phyloP scores from a whole-genome alignment of 768 basidiomycete genomes.

The Suillus decipiens region DNA sequence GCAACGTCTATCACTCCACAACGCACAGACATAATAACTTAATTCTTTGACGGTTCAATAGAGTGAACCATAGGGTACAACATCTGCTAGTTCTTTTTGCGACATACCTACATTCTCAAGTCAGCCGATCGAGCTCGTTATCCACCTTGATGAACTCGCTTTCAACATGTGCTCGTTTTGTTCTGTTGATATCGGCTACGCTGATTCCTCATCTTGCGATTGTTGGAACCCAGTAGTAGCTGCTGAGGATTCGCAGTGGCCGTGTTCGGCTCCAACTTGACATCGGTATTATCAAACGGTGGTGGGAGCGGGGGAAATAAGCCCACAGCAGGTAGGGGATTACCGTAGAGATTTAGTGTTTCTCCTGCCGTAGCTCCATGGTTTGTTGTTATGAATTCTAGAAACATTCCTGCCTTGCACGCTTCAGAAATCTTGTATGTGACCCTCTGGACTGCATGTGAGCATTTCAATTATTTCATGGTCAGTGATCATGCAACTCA shows the following conservation, averaged over 20 bases:
- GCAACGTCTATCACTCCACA: no score
- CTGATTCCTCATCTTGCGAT: slow-evolving; percentile 63
- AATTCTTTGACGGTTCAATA: no score
- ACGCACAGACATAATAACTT: no score
- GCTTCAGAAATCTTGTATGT: slow-evolving; percentile 74
- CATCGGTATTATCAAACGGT: slow-evolving; percentile 72
- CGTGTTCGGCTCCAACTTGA: slow-evolving; percentile 79
- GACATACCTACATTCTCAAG: slow-evolving; percentile 74
- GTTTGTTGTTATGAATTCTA: slow-evolving; percentile 83
- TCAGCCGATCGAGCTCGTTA: slow-evolving; percentile 78
- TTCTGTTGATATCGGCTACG: slow-evolving; percentile 71
- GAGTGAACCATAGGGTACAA: no score
- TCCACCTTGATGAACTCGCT: slow-evolving; percentile 80
- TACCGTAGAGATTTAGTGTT: slow-evolving; percentile 77
- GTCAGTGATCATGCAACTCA: slow-evolving; percentile 79
- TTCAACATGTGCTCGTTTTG: slow-evolving; percentile 68
- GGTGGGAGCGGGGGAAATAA: slow-evolving; percentile 73
- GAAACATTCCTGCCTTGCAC: slow-evolving; percentile 67
- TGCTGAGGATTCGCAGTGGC: slow-evolving; percentile 70
- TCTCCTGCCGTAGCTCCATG: slow-evolving; percentile 81
- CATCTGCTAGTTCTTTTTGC: no score
- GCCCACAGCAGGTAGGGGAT: slow-evolving; percentile 71
- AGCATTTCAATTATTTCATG: slow-evolving; percentile 61
- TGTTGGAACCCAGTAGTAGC: slow-evolving; percentile 67
- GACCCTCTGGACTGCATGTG: slow-evolving; percentile 69